Conservation (phyloP, 2,329 filamentous ascomycete genomes). For the Pseudocercospora fijiensis region DNA sequence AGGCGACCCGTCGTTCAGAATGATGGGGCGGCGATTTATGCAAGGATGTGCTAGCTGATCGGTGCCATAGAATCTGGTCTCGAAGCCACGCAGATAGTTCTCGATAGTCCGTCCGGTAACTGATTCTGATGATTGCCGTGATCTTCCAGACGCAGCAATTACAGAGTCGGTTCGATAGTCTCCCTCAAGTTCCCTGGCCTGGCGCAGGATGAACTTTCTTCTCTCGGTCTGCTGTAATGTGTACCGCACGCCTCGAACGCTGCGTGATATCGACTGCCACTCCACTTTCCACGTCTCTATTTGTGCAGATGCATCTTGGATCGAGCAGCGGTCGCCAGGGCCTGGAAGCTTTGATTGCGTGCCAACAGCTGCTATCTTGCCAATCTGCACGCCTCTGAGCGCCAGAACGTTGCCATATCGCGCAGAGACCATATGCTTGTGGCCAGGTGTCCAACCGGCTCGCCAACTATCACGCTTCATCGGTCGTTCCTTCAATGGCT, state of each 20-base stretch:
- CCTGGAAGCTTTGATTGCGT: background rate
- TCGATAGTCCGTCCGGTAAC: background rate
- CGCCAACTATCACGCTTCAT: constrained; percentile 6
- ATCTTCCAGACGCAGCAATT: background rate
- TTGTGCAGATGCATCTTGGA: constrained; percentile 1
- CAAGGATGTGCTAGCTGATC: constrained; percentile 5
- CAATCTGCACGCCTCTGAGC: constrained; percentile 1
- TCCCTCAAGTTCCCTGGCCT: background rate
- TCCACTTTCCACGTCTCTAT: constrained; percentile 4
- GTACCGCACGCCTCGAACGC: background rate
- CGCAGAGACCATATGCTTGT: constrained; percentile 6
- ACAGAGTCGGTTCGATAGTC: background rate
- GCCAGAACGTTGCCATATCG: background rate
- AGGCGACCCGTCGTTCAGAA: background rate
- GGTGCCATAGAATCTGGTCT: background rate
- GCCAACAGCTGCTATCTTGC: constrained; percentile 4
- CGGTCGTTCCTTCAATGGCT: background rate
- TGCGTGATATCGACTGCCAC: background rate
- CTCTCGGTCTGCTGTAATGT: background rate
- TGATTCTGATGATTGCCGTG: background rate
- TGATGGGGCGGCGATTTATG: constrained; percentile 4
- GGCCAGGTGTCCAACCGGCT: constrained; percentile 1
- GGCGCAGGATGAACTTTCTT: background rate
- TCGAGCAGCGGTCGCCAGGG: constrained; percentile 1
- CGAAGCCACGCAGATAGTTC: constrained; percentile 1